Conservation (phyloP, 768 basidiomycete genomes). For the Lactifluus echinatus region DNA sequence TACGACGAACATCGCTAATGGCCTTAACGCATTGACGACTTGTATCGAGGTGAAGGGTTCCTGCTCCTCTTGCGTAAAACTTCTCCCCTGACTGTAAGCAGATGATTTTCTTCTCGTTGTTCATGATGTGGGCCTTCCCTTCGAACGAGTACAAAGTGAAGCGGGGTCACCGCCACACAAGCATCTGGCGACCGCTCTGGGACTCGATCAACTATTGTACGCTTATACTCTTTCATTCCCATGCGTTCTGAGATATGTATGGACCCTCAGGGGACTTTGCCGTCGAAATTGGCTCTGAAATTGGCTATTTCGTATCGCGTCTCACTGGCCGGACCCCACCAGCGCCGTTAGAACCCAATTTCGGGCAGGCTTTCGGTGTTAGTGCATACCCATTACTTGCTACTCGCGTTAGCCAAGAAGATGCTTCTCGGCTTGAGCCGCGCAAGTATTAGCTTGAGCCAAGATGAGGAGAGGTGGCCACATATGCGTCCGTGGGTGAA, state of each 20-base stretch:
- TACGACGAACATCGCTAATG: conserved; percentile 72
- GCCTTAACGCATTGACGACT: conserved; percentile 71
- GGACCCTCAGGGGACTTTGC: conserved; percentile 48
- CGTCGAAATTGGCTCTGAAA: conserved; percentile 52
- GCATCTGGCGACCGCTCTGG: conserved; percentile 62
- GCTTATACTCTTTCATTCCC: conserved; percentile 17
- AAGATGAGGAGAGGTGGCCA: not conserved
- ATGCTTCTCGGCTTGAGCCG: conserved; percentile 7
- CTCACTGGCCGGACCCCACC: conserved; percentile 25
- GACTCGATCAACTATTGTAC: conserved; percentile 48
- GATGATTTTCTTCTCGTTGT: conserved; percentile 74
- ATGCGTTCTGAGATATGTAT: not conserved
- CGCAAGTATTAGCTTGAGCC: not conserved
- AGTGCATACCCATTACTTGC: not conserved
- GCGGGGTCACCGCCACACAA: conserved; percentile 37
- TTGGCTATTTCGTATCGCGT: conserved; percentile 50
- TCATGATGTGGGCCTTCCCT: conserved; percentile 84
- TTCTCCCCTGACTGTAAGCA: conserved; percentile 25
- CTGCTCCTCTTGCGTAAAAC: conserved; percentile 7
- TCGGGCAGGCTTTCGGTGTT: conserved; percentile 15
- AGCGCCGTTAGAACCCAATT: not conserved
- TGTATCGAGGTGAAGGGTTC: conserved; percentile 62
- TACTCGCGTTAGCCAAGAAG: conserved; percentile 6
- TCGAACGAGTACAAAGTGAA: conserved; percentile 50
- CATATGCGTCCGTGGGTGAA: not conserved